Percentiles rank a stretch among this genome's conserved stretches.
phyloP scores from a whole-genome alignment of 148 eudicot species.

The Arbutus unedo region DNA sequence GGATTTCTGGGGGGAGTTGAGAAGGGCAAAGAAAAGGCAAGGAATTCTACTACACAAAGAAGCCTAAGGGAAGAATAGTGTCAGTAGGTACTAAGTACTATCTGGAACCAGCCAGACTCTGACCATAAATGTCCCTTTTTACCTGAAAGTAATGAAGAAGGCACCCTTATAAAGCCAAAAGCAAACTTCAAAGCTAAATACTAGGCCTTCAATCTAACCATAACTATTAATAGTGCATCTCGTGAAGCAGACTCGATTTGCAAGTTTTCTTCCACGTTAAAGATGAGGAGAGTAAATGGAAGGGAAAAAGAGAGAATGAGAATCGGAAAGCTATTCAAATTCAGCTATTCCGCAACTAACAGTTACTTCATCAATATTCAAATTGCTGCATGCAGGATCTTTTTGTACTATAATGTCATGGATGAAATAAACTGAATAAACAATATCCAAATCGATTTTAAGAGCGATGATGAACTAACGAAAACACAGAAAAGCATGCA shows the following conservation, averaged over 20 bases:
- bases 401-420: background rate
- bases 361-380: conserved; percentile 11
- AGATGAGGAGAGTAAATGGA: background rate
- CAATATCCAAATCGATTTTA: background rate
- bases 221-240: background rate
- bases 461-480: background rate
- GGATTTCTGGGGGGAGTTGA: background rate
- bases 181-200: background rate
- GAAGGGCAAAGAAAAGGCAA: background rate
- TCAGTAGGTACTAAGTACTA: background rate
- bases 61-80: background rate
- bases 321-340: conserved; percentile 3
- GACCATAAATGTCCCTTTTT: background rate
- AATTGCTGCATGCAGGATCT: background rate
- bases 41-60: background rate
- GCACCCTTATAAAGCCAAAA: background rate
- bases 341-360: background rate
- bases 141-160: background rate
- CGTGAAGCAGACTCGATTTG: background rate
- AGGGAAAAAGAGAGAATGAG: background rate
- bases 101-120: background rate
- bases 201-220: background rate
- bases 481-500: background rate
- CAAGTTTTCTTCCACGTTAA: background rate
- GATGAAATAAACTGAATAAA: background rate